Conservation (phyloP, 257 asterid genomes). For the Salvia hispanica region DNA sequence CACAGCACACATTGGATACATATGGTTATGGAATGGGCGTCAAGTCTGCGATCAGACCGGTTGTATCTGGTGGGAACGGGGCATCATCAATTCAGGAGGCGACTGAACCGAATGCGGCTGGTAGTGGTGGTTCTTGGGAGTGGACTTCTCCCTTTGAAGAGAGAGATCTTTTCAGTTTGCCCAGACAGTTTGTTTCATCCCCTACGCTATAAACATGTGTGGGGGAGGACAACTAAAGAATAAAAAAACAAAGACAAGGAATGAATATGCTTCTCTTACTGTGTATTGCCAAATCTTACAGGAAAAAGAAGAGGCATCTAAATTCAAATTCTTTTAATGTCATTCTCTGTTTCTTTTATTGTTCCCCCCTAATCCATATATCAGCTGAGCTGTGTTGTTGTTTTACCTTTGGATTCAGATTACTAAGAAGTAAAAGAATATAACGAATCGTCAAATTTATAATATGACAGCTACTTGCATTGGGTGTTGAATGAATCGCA, state of each 20-base stretch:
- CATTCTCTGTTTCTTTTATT: background rate
- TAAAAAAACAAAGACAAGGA: constrained; percentile 42
- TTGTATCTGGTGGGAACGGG: constrained; percentile 43
- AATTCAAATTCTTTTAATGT: constrained; percentile 26
- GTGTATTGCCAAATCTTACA: constrained; percentile 38
- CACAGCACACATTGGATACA: constrained; percentile 44
- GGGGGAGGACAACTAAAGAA: constrained; percentile 40
- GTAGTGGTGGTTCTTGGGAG: constrained; percentile 48
- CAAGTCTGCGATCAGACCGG: constrained; percentile 57
- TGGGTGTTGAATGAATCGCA: too few relatives aligned
- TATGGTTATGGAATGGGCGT: constrained; percentile 51
- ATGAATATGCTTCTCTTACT: constrained; percentile 42
- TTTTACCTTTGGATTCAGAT: too few relatives aligned
- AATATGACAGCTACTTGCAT: too few relatives aligned
- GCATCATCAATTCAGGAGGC: constrained; percentile 46
- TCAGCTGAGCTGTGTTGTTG: too few relatives aligned
- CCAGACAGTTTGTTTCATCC: constrained; percentile 92
- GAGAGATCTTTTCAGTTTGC: constrained; percentile 79
- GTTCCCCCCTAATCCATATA: background rate
- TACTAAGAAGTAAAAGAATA: background rate
- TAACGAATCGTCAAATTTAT: too few relatives aligned
- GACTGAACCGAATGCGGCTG: constrained; percentile 43
- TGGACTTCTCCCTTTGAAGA: constrained; percentile 97
- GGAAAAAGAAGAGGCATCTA: constrained; percentile 36
- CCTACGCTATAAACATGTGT: constrained; percentile 62